Base-by-base conservation (phyloP, 2,329 filamentous ascomycete species). In the Botrytis galanthina region DNA sequence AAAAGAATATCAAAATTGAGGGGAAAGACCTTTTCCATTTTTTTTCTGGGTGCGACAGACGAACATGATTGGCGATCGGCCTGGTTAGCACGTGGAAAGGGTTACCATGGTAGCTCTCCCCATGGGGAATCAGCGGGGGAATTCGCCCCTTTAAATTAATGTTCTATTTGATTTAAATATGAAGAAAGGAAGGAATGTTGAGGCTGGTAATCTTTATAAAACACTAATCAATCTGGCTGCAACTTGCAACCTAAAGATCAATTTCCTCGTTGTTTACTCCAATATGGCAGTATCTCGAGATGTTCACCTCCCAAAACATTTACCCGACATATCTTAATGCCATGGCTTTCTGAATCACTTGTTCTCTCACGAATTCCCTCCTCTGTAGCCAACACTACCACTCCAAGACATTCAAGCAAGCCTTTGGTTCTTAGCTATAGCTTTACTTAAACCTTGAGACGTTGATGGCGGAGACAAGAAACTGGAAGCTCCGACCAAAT, bases 111-210 rank as follows among this genome's bases (percentile, higher is more conserved):
- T 29, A 35, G n/a, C n/a, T 68, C 61, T 67, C 61, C 62, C 26
- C 26, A 67, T 59, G 70, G 70, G 70, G 61, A 72, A 66, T 67
- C 48, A 26, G 37, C 35, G 61, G 70, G 61, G 29, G 37, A 51
- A 60, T 46, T n/a, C 29, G 16, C 5, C 16, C 44, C n/a, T 32
- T 57, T 32, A 61, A 26, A 14, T 9, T n/a, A 37, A n/a, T 44
- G 10, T 18, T 48, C 39, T 44, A 48, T 67, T 51, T n/a, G 22
- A 29, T 57, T 57, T 39, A 20, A 59, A 71, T 9, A 48, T 48
- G 9, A n/a, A 29, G 5, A 22, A 68, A 67, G 20, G 48, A 32
- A 46, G 42, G 12, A 71, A 57, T 37, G 54, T n/a, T 46, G 37
- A 71, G n/a, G 29, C 37, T 54, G 26, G 35, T 54, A 39, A 39